Evolutionary conservation across 176 grass and related monocot genomes (phyloP).

Genomic region (Elymus sibiricus): DNA sequence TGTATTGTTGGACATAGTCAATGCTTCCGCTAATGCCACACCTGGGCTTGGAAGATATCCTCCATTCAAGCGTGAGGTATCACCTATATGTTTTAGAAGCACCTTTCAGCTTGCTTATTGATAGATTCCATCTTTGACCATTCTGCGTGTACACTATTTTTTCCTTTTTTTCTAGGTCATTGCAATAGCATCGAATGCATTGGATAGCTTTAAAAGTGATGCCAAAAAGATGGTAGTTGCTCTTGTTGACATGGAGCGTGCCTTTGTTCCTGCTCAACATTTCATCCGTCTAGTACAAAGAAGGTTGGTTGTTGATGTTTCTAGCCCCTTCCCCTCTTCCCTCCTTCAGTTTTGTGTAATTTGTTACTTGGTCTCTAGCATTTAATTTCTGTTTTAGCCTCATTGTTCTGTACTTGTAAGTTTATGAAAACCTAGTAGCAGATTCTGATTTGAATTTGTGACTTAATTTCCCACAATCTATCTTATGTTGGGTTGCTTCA

Average conservation of each 20-base stretch:
- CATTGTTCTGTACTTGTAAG: slow-evolving; percentile 15
- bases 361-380: neutral
- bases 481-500: neutral
- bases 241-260: slow-evolving; percentile 96
- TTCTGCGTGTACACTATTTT: slow-evolving; percentile 27
- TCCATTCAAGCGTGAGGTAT: slow-evolving; percentile 96
- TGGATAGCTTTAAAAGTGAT: slow-evolving; percentile 86
- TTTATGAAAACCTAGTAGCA: neutral
- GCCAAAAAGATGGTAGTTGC: slow-evolving; percentile 96
- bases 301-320: slow-evolving; percentile 50
- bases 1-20: slow-evolving; percentile 88
- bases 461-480: neutral
- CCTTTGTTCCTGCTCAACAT: slow-evolving; percentile 92
- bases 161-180: slow-evolving; percentile 51
- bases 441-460: neutral
- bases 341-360: neutral
- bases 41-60: slow-evolving; percentile 91
- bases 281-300: slow-evolving; percentile 92
- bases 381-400: neutral
- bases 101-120: neutral
- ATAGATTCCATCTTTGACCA: slow-evolving; percentile 19
- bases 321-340: neutral
- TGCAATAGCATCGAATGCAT: slow-evolving; percentile 81
- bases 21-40: slow-evolving; percentile 85
- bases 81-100: slow-evolving; percentile 9